These are phyloP conservation scores for Vitis amurensis DNA, from an alignment of 164 flowering plant species.

Conservation along the genomic window DNA sequence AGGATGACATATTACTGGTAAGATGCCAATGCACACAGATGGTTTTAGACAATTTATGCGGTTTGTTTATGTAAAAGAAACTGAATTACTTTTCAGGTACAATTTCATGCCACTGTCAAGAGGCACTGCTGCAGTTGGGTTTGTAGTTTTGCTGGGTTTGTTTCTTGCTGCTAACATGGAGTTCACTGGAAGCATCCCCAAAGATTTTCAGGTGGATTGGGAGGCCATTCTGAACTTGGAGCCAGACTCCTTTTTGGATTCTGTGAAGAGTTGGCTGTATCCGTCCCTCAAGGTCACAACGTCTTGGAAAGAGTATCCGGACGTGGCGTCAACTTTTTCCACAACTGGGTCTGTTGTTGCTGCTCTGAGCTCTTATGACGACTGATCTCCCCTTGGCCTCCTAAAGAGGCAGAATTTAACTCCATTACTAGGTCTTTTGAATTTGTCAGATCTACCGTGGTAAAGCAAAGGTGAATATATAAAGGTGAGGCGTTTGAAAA, in stretches of 20 bases:
- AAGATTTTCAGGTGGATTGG: constrained; percentile 91
- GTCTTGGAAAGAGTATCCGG: constrained; percentile 85
- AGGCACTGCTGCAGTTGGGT: constrained; percentile 89
- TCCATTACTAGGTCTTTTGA: neutral
- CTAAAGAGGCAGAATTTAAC: constrained; percentile 12
- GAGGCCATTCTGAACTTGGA: constrained; percentile 80
- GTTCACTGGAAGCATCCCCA: constrained; percentile 74
- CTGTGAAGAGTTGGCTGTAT: constrained; percentile 78
- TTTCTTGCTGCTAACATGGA: constrained; percentile 95
- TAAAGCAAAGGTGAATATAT: no score
- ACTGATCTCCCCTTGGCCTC: constrained; percentile 22
- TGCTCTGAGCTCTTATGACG: constrained; percentile 74
- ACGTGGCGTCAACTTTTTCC: constrained; percentile 63
- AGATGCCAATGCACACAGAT: constrained; percentile 5
- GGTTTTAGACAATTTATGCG: neutral
- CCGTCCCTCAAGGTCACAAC: constrained; percentile 72
- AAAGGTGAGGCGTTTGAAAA: no score
- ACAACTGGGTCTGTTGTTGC: constrained; percentile 84
- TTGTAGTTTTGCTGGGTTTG: constrained; percentile 79
- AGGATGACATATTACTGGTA: constrained; percentile 97
- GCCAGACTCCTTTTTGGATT: constrained; percentile 57
- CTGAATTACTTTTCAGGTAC: constrained; percentile 58
- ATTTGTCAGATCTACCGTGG: no score
- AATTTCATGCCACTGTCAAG: constrained; percentile 96
- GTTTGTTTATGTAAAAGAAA: neutral